Base-by-base conservation (phyloP, 176 grass and related monocot genomes). In the Bonia amplexicaulis region DNA sequence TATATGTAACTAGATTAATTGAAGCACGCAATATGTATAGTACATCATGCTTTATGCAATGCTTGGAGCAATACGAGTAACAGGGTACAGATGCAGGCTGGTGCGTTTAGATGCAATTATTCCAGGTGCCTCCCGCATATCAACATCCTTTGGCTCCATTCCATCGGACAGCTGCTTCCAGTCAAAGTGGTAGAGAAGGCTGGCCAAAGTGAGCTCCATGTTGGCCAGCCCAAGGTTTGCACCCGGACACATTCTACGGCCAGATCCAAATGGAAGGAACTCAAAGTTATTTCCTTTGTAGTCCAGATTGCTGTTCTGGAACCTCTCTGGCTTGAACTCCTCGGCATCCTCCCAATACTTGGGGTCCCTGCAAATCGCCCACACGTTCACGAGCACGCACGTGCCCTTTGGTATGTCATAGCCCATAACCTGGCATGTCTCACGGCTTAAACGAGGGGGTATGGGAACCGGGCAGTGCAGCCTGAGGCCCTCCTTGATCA, bases 111-210 rank as follows among this genome's bases (percentile, higher is more conserved):
- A 31, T 31, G 29, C 29, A 31, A 31, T 2, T 31, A 31, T 1
- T 31, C 29, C 29, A 31, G 29, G 29, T 31, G 29, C 29, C 29
- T 31, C 29, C 1, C 29, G 29, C 29, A 31, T 31, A 31, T 31
- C 29, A 31, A 31, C 29, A 31, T 31, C 29, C 29, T 31, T 2
- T 1, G 29, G 29, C 29, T 31, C 29, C 29, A 31, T 31, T 31
- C 29, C 29, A 31, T 31, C 29, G 2, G 29, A 31, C 29, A 31
- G 29, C 29, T 31, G 69, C 23, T 75, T 40, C 86, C 86, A 87
- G 37, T 87, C 71, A 8, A 87, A 87, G 17, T 87, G 86, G 63
- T 59, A 87, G 2, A 87, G 7, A 0, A 87, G 14, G 0, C 49
- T 15, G 0, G 79, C 51, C 1, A 87, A 48, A 1, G 7, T 26